A percentile compares a stretch with the other conserved stretches of the same genome.
Evolutionary conservation across 129 eudicot species (phyloP).

Genomic region (Mikania micrantha): DNA sequence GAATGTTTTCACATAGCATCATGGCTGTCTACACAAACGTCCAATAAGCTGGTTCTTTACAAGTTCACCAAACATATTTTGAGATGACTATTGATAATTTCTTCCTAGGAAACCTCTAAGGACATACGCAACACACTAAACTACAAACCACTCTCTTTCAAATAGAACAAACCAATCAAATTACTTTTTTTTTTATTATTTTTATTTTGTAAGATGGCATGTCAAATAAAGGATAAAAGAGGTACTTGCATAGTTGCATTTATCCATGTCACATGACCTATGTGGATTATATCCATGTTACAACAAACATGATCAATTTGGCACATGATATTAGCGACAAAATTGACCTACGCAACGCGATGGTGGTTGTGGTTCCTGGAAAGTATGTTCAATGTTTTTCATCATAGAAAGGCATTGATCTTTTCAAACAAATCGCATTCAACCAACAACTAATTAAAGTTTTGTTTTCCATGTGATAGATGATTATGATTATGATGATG

Average conservation of each 20-base stretch:
- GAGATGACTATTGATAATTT: background rate
- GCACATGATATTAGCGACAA: background rate
- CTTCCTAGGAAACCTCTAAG: background rate
- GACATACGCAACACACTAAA: background rate
- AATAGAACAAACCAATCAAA: background rate
- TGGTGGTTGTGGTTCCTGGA: constrained; percentile 4
- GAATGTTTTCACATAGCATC: background rate
- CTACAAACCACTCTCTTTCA: background rate
- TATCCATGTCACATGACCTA: too few species aligned
- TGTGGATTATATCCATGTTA: too few species aligned
- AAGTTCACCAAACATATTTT: constrained; percentile 14
- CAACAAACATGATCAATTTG: background rate
- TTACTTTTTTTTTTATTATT: too few species aligned
- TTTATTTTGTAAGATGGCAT: background rate
- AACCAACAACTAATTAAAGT: constrained; percentile 35
- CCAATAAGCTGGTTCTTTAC: constrained; percentile 19
- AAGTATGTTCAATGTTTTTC: constrained; percentile 24
- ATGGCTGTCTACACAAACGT: constrained; percentile 16
- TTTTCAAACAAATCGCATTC: constrained; percentile 29
- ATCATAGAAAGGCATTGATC: constrained; percentile 23
- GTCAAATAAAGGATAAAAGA: too few species aligned
- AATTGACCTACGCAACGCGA: constrained; percentile 1
- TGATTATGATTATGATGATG: constrained; percentile 1
- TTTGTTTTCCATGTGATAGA: constrained; percentile 42
- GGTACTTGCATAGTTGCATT: background rate